Evolutionary conservation across 352 stramenopile species (phyloP).

Genomic region (Thraustochytrium sp.): DNA sequence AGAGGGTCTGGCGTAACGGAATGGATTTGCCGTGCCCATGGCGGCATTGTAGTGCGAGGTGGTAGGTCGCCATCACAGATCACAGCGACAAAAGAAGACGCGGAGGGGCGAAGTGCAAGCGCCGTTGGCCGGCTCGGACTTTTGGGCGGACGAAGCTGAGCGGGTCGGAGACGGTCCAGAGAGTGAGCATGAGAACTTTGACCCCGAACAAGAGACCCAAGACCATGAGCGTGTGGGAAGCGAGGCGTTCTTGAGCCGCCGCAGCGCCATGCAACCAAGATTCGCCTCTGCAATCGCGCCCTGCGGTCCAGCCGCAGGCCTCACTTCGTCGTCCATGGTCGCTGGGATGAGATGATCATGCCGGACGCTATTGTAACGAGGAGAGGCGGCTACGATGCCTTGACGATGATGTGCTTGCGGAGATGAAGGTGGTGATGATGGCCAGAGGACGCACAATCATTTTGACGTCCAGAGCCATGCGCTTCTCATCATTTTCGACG

Average conservation of each 20-base stretch:
- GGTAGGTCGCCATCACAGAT: not conserved
- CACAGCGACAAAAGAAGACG: not conserved
- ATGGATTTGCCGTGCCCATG: not conserved
- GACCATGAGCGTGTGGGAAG: not conserved
- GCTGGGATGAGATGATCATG: not conserved
- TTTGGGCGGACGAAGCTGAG: not conserved
- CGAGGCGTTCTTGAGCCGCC: not conserved
- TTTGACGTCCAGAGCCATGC: not conserved
- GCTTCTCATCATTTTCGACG: not conserved
- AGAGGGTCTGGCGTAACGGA: too few species aligned
- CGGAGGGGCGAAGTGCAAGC: not conserved
- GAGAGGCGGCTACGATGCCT: not conserved
- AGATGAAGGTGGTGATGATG: not conserved
- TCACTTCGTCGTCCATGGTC: not conserved
- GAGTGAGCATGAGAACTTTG: not conserved
- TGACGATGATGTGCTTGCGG: not conserved
- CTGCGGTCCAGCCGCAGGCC: not conserved
- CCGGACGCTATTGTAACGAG: not conserved
- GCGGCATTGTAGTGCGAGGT: not conserved
- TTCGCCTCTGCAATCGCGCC: not conserved
- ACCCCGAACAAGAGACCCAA: not conserved
- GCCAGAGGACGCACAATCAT: not conserved
- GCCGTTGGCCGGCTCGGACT: not conserved
- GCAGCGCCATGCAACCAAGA: not conserved
- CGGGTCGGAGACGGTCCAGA: not conserved